Conservation (phyloP, 1,284 basidiomycete species). For the Irpex sp. region DNA sequence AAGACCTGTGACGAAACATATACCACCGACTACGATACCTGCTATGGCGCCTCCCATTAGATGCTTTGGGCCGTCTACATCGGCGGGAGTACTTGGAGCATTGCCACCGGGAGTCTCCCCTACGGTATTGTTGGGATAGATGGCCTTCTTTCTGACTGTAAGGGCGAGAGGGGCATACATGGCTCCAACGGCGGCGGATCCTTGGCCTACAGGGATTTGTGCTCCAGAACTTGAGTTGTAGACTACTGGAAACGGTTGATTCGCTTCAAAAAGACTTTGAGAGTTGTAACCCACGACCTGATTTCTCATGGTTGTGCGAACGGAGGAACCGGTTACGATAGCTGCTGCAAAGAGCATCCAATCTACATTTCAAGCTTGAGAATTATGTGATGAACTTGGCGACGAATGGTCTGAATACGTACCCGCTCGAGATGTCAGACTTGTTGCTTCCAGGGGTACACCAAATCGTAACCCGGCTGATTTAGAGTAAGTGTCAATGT, state of each 20-base stretch:
- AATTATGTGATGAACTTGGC: background rate
- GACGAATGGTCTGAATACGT: background rate
- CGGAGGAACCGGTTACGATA: slow-evolving; percentile 14
- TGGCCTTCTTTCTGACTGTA: background rate
- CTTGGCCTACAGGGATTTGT: background rate
- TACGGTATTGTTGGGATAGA: background rate
- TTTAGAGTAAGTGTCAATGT: background rate
- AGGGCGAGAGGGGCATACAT: slow-evolving; percentile 14
- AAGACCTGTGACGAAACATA: background rate
- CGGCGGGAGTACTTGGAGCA: background rate
- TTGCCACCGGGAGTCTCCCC: background rate
- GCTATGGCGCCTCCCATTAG: background rate
- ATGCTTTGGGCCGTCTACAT: background rate
- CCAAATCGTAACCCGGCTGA: background rate
- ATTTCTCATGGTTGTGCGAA: slow-evolving; percentile 19
- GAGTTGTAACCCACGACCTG: slow-evolving; percentile 9
- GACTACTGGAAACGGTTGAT: background rate
- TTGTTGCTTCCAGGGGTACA: background rate
- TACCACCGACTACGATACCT: background rate
- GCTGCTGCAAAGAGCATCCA: slow-evolving; percentile 25
- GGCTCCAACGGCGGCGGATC: slow-evolving; percentile 13
- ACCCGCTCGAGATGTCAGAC: background rate
- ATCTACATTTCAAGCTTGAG: slow-evolving; percentile 9
- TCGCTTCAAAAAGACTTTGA: slow-evolving; percentile 13
- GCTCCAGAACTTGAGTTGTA: background rate